These are phyloP conservation scores for Tetrahymena malaccensis DNA, from an alignment of 73 alveolate species.

Conservation along the genomic window DNA sequence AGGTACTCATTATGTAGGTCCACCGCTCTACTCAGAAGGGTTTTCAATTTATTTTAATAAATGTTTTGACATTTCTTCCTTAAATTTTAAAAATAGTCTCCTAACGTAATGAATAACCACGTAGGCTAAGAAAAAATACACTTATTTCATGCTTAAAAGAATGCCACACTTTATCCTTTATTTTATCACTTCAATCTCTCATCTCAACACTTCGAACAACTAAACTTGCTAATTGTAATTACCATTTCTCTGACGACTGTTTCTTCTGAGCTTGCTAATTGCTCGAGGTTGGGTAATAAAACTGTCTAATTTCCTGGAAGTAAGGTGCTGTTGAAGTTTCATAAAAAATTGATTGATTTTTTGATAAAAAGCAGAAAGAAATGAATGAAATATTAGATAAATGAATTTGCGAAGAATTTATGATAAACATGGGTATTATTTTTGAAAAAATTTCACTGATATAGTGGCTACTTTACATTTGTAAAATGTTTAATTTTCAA, in stretches of 20 bases:
- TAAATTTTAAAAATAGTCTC: not conserved
- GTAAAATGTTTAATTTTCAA: not conserved
- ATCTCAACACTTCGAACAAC: not conserved
- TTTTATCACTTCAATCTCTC: not conserved
- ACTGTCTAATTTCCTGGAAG: not conserved
- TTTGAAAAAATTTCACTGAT: not conserved
- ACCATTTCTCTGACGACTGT: constrained; percentile 64
- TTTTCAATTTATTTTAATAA: too few species aligned
- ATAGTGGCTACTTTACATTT: not conserved
- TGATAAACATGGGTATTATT: not conserved
- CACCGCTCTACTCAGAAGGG: not conserved
- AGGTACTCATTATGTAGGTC: not conserved
- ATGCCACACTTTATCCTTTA: not conserved
- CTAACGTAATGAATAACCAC: not conserved
- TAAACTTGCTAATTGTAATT: not conserved
- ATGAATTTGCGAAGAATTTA: not conserved
- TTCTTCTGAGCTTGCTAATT: constrained; percentile 60
- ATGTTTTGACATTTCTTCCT: not conserved
- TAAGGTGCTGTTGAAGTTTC: not conserved
- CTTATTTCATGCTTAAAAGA: not conserved
- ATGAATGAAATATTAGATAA: not conserved
- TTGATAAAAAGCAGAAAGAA: not conserved
- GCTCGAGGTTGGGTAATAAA: constrained; percentile 49
- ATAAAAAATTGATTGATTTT: not conserved
- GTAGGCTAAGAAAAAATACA: not conserved